Base-by-base conservation (phyloP, 768 basidiomycete genomes). In the Boletus subcaerulescens region DNA sequence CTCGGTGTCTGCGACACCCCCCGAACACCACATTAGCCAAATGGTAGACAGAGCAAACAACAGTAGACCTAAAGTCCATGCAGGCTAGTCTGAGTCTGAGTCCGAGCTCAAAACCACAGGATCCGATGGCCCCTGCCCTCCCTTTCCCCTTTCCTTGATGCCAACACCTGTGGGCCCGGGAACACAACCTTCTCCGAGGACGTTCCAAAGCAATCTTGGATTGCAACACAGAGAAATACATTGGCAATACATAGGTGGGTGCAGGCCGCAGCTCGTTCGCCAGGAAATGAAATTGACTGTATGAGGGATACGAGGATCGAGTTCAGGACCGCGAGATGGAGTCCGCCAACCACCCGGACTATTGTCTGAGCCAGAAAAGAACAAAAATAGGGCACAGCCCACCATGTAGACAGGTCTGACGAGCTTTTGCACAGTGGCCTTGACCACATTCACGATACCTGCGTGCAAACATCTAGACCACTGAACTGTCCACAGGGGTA, bases 221-320 rank as follows among this genome's bases (percentile, higher is more conserved):
- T n/a, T 78, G 76, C 63, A 92, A 89, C 5, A 91, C 91, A 3
- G 87, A 83, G 62, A 91, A 93, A 65, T 93, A 92, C 84, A 93
- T 87, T 0, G 91, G 91, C 0, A 93, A 75, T 45, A 93, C 70
- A 58, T 86, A 92, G 1, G 76, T 77, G 1, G 89, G 89, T 0
- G 82, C 68, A 12, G 90, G 89, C 8, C 58, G 66, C 31, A 92
- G 70, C 49, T 77, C 62, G n/a, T 76, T 71, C 1, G 85, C 78
- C 32, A 93, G 71, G n/a, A n/a, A n/a, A n/a, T n/a, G 68, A 89
- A 92, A 13, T 85, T 70, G 48, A 92, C 81, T 0, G 92, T 93
- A 11, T 81, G 81, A 1, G 75, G 75, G 50, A 92, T 83, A 45
- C 89, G 84, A 22, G 77, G 71, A 11, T 74, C 74, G 17, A 84